A percentile compares a stretch with the other conserved stretches of the same genome.
Conservation (phyloP, 2,329 filamentous ascomycete genomes). For the Penicillium expansum region DNA sequence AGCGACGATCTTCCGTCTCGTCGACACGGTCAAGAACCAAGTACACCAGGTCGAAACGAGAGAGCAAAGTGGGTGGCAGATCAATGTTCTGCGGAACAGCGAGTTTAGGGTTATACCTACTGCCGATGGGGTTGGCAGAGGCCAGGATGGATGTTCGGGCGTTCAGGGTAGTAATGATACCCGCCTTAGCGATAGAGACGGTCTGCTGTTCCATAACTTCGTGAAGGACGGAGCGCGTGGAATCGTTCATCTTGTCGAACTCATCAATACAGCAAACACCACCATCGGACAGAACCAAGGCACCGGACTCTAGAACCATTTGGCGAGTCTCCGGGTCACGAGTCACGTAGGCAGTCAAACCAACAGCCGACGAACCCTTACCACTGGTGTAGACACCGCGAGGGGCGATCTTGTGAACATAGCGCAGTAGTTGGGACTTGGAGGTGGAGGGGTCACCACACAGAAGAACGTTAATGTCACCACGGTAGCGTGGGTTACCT, state of each 20-base stretch:
- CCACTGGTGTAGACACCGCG: constrained; percentile 76
- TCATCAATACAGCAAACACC: constrained; percentile 77
- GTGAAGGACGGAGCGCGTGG: constrained; percentile 70
- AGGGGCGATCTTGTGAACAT: constrained; percentile 96
- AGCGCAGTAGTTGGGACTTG: constrained; percentile 91
- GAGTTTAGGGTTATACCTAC: constrained; percentile 93
- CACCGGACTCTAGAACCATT: constrained; percentile 71
- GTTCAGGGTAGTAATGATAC: constrained; percentile 84
- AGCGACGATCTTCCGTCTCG: constrained; percentile 79
- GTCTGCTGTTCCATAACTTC: constrained; percentile 82
- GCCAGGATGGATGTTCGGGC: constrained; percentile 93
- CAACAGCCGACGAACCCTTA: constrained; percentile 72
- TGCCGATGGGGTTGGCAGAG: constrained; percentile 96
- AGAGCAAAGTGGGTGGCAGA: constrained; percentile 88
- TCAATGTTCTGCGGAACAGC: constrained; percentile 98
- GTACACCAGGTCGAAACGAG: constrained; percentile 95
- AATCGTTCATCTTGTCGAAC: constrained; percentile 77
- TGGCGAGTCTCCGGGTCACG: constrained; percentile 71
- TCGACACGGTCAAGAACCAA: constrained; percentile 92
- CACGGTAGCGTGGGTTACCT: constrained; percentile 90
- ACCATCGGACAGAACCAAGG: constrained; percentile 69
- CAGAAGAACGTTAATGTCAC: constrained; percentile 94
- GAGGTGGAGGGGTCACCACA: constrained; percentile 96
- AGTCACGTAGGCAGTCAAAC: constrained; percentile 74
- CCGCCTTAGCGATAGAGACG: constrained; percentile 73